A percentile compares a stretch with the other conserved stretches of the same genome.
Conservation (phyloP, 1,284 basidiomycete genomes). For the Naganishia cerealis region DNA sequence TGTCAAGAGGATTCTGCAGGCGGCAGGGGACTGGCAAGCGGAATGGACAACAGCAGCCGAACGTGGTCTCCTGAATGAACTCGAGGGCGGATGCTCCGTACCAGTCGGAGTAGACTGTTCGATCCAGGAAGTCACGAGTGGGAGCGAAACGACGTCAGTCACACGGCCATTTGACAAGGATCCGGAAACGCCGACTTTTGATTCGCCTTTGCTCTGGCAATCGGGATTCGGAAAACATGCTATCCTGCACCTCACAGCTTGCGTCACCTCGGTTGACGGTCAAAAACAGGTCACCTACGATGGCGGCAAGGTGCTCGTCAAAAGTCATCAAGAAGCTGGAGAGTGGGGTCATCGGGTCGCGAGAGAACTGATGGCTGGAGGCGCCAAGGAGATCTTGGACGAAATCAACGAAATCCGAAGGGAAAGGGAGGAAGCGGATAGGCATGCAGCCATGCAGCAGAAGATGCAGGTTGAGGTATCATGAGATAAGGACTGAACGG, state of each 20-base stretch:
- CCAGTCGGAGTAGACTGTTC: conserved; percentile 82
- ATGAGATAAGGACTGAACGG: neutral
- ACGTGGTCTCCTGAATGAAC: conserved; percentile 76
- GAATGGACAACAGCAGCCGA: conserved; percentile 77
- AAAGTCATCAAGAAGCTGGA: conserved; percentile 64
- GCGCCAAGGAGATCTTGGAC: conserved; percentile 73
- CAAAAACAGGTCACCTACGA: conserved; percentile 67
- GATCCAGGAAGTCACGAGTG: conserved; percentile 40
- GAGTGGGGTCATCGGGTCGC: conserved; percentile 68
- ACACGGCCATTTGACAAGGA: conserved; percentile 20
- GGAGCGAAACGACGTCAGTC: conserved; percentile 16
- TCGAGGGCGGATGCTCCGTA: conserved; percentile 96
- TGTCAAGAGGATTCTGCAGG: conserved; percentile 64
- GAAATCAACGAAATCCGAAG: conserved; percentile 71
- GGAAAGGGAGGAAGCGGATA: conserved; percentile 56
- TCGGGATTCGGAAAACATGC: conserved; percentile 51
- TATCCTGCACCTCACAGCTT: conserved; percentile 67
- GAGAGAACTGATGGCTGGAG: conserved; percentile 63
- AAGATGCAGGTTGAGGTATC: neutral
- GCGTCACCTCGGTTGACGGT: conserved; percentile 77
- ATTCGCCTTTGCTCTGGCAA: conserved; percentile 46
- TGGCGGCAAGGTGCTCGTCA: conserved; percentile 61
- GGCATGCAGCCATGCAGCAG: conserved; percentile 26
- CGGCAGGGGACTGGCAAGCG: conserved; percentile 72
- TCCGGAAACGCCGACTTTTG: conserved; percentile 32